phyloP scores from a whole-genome alignment of 2,329 filamentous ascomycete genomes.

The Exserohilum rostratum region DNA sequence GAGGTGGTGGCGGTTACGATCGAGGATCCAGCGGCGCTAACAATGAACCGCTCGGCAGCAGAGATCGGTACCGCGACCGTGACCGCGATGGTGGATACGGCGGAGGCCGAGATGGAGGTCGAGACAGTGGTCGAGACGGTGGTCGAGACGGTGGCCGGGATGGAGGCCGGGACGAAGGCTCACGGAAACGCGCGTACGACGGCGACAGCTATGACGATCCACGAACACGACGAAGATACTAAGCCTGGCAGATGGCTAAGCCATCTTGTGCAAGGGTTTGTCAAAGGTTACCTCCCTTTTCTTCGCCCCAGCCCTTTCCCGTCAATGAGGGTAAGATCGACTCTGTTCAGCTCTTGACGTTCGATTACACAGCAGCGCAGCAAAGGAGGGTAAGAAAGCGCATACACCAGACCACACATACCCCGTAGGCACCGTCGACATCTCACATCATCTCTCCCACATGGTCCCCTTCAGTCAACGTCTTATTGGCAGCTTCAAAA shows the following conservation, averaged over 20 bases:
- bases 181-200: slow-evolving; percentile 62
- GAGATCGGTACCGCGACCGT: slow-evolving; percentile 54
- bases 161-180: slow-evolving; percentile 48
- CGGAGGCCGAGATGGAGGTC: slow-evolving; percentile 45
- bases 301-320: slow-evolving; percentile 39
- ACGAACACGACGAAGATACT: slow-evolving; percentile 66
- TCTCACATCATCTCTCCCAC: background rate
- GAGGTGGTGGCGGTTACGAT: slow-evolving; percentile 26
- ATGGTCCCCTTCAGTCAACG: background rate
- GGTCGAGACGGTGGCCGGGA: slow-evolving; percentile 16
- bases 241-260: slow-evolving; percentile 30
- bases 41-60: slow-evolving; percentile 76
- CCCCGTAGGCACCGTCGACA: background rate
- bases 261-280: slow-evolving; percentile 43
- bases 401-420: background rate
- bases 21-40: slow-evolving; percentile 72
- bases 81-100: slow-evolving; percentile 33
- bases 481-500: background rate
- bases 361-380: slow-evolving; percentile 21
- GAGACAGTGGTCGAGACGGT: background rate
- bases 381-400: slow-evolving; percentile 34
- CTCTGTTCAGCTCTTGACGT: slow-evolving; percentile 24
- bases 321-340: slow-evolving; percentile 46
- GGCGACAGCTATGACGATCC: slow-evolving; percentile 80
- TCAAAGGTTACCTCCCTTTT: slow-evolving; percentile 46